phyloP scores from a whole-genome alignment of 1,284 basidiomycete genomes.

The Xanthoconium separans region DNA sequence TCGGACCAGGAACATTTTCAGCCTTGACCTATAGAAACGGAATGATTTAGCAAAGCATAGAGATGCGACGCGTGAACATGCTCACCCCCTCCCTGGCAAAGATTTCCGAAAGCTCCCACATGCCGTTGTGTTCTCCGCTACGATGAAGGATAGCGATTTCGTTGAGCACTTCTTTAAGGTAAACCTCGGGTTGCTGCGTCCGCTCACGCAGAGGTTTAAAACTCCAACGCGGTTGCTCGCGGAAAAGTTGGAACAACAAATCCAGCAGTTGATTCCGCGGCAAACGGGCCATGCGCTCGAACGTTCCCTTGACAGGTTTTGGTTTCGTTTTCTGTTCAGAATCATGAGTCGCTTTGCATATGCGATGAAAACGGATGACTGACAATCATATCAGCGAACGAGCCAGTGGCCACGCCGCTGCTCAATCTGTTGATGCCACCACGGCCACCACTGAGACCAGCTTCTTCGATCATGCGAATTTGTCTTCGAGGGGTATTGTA shows the following conservation, averaged over 20 bases:
- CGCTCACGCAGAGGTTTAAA: slow-evolving; percentile 78
- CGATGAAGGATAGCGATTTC: slow-evolving; percentile 83
- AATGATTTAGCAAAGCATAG: slow-evolving; percentile 30
- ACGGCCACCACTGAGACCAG: slow-evolving; percentile 57
- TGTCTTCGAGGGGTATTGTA: slow-evolving; percentile 62
- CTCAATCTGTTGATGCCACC: slow-evolving; percentile 67
- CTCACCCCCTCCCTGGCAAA: slow-evolving; percentile 65
- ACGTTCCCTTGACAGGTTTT: slow-evolving; percentile 68
- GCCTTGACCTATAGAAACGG: slow-evolving; percentile 48
- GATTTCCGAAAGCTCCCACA: slow-evolving; percentile 69
- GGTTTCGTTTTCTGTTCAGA: slow-evolving; percentile 50
- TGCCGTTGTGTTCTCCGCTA: slow-evolving; percentile 72
- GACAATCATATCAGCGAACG: slow-evolving; percentile 64
- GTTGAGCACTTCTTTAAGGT: slow-evolving; percentile 83
- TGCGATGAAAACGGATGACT: slow-evolving; percentile 27
- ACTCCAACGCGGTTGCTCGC: slow-evolving; percentile 79
- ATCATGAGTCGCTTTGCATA: not conserved
- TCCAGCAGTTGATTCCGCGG: slow-evolving; percentile 87
- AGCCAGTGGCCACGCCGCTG: slow-evolving; percentile 57
- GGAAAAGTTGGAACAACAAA: slow-evolving; percentile 79
- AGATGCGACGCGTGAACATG: slow-evolving; percentile 9
- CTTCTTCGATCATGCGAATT: slow-evolving; percentile 45
- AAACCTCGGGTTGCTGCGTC: slow-evolving; percentile 89
- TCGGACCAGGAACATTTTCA: slow-evolving; percentile 51
- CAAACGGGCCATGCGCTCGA: slow-evolving; percentile 80